Evolutionary conservation across 441 rosid genomes (phyloP).

Genomic region (Syzygium syzygioides): DNA sequence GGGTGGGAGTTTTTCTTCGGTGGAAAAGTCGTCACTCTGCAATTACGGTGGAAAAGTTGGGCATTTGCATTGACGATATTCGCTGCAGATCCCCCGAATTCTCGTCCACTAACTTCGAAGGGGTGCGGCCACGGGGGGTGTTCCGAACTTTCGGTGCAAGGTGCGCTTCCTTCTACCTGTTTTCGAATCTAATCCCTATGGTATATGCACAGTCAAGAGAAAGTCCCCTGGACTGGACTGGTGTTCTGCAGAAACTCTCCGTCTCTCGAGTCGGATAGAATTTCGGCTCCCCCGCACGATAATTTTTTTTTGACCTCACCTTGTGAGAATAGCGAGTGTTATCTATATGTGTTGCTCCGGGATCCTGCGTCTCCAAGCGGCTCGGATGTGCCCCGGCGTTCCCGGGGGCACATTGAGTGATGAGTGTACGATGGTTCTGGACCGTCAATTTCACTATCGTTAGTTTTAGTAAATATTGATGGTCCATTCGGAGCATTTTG

Average conservation of each 20-base stretch:
- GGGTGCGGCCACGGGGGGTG: neutral
- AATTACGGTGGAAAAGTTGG: neutral
- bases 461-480: no score
- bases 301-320: no score
- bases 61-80: neutral
- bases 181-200: neutral
- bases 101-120: neutral
- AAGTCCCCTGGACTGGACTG: no score
- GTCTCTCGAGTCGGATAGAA: no score
- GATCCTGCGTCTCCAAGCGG: no score
- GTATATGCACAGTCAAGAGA: neutral
- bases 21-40: neutral
- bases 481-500: neutral
- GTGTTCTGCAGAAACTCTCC: no score
- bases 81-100: neutral
- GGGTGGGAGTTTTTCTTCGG: neutral
- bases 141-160: neutral
- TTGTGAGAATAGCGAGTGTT: no score
- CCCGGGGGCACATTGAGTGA: neutral
- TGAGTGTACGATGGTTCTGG: no score
- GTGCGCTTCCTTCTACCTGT: neutral
- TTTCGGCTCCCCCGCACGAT: no score
- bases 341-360: no score
- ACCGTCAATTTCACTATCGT: neutral
- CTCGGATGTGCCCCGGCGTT: neutral